phyloP scores from a whole-genome alignment of 805 yeast genomes.

The Wickerhamiella bombiphila region DNA sequence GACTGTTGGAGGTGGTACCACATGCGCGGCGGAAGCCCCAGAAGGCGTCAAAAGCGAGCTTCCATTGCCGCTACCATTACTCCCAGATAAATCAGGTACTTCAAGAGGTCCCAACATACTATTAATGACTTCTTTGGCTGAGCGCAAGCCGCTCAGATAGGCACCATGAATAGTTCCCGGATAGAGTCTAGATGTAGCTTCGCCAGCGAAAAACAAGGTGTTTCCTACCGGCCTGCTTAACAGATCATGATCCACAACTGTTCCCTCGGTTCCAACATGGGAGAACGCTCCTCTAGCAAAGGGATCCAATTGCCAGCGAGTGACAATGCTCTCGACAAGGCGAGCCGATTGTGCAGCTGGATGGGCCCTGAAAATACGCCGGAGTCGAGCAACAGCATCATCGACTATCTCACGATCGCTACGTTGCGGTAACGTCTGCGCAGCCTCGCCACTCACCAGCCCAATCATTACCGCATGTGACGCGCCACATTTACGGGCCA shows the following conservation, averaged over 20 bases:
- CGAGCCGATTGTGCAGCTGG: conserved; percentile 12
- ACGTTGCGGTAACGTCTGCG: conserved; percentile 20
- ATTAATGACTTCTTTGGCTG: conserved; percentile 28
- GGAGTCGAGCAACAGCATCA: conserved; percentile 21
- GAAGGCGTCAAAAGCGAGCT: not conserved
- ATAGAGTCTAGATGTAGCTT: conserved; percentile 28
- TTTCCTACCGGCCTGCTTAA: conserved; percentile 27
- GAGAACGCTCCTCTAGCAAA: conserved; percentile 67
- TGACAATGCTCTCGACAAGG: conserved; percentile 30
- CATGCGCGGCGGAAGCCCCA: not conserved
- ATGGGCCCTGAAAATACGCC: conserved; percentile 19
- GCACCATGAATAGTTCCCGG: conserved; percentile 34
- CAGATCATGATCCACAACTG: conserved; percentile 29
- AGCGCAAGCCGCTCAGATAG: conserved; percentile 29
- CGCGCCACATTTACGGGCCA: conserved; percentile 22
- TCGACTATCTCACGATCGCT: conserved; percentile 25
- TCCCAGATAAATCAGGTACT: conserved; percentile 20
- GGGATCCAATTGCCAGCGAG: conserved; percentile 72
- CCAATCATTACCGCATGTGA: conserved; percentile 27
- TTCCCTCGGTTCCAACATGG: conserved; percentile 30
- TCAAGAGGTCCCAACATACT: conserved; percentile 28
- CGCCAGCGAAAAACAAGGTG: conserved; percentile 30
- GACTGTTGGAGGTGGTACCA: not conserved
- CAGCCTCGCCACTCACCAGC: conserved; percentile 27
- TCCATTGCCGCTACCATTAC: not conserved